A percentile compares a stretch with the other conserved stretches of the same genome.
These are phyloP conservation scores for Aspergillus asperescens DNA, from an alignment of 495 filamentous ascomycete species.

Conservation along the genomic window DNA sequence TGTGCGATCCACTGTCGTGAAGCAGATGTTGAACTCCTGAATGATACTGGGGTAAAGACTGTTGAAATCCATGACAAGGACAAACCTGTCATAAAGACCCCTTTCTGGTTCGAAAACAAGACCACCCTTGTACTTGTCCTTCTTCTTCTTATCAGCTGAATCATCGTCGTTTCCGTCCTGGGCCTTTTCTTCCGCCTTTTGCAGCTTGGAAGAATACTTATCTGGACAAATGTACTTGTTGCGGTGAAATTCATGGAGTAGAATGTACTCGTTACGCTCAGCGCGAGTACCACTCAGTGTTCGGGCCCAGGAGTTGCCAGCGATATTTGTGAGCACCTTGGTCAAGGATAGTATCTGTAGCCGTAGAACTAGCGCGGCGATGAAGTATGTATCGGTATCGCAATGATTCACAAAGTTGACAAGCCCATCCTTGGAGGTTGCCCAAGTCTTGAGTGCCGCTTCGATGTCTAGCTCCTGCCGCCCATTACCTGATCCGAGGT, in stretches of 20 bases:
- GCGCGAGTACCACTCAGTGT: slow-evolving; percentile 92
- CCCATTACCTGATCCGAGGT: slow-evolving; percentile 62
- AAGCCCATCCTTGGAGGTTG: slow-evolving; percentile 72
- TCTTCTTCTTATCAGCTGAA: slow-evolving; percentile 90
- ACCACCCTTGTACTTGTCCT: slow-evolving; percentile 98
- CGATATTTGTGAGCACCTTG: slow-evolving; percentile 92
- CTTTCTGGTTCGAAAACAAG: slow-evolving; percentile 97
- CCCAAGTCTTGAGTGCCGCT: slow-evolving; percentile 81
- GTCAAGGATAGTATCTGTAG: slow-evolving; percentile 90
- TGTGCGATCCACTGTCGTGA: slow-evolving; percentile 84
- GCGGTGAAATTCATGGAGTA: slow-evolving; percentile 89
- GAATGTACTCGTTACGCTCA: slow-evolving; percentile 98
- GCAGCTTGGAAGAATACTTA: slow-evolving; percentile 69
- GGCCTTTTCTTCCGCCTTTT: slow-evolving; percentile 60
- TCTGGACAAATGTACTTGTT: slow-evolving; percentile 98
- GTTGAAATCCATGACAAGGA: slow-evolving; percentile 99
- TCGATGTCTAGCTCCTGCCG: slow-evolving; percentile 86
- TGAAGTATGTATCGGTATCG: slow-evolving; percentile 92
- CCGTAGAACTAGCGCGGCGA: slow-evolving; percentile 79
- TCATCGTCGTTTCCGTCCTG: slow-evolving; percentile 64
- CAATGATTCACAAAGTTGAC: slow-evolving; percentile 91
- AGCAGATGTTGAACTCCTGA: slow-evolving; percentile 98
- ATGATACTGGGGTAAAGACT: slow-evolving; percentile 98
- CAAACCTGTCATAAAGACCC: slow-evolving; percentile 92
- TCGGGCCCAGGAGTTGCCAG: slow-evolving; percentile 96